Base-by-base conservation (phyloP, 2,329 filamentous ascomycete genomes). In the Penicillium hordei region DNA sequence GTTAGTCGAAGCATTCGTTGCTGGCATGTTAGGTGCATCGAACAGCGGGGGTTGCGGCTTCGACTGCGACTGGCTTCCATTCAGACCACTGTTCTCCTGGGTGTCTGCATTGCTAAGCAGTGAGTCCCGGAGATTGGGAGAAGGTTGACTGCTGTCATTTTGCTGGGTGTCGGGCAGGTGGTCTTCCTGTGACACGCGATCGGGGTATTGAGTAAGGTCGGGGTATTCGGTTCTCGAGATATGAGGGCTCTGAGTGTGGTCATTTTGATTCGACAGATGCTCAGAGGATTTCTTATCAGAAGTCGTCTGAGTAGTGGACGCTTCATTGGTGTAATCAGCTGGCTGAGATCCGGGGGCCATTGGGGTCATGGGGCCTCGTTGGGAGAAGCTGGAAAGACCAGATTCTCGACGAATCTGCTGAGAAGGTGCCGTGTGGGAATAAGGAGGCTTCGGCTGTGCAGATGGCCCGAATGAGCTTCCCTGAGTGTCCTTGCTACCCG, bases 261-360 rank as follows among this genome's bases (percentile, higher is more conserved):
- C 83, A 62, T 84, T 82, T 2, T 84, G 86, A 1, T 85, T 87
- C 13, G 86, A 87, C 3, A 89, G 91, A 6, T 86, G 84, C 60
- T 89, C 86, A 1, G 90, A 91, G 2, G 90, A 93, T 72, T 86
- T 87, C 76, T 96, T 94, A n/a, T 87, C 86, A 4, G 85, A 89
- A 2, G 93, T 96, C 3, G 87, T 89, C 23, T 86, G 87, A 1
- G 93, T 97, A 1, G 93, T 95, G 2, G 92, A 96, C 1, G 92
- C 93, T 68, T 96, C 92, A 67, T 97, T 97, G 52, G 87, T 78
- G 58, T 86, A 87, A 83, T 87, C 83, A 23, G 78, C 78, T 17
- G 81, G 77, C 68, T 86, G 81, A 33, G 84, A 84, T 57, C 83
- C 82, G 13, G 80, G 79, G 9, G 80, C 79, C 76, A 87, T 81